Evolutionary conservation across 2,329 filamentous ascomycete species (phyloP).

Genomic region (Epichloe bromicola): DNA sequence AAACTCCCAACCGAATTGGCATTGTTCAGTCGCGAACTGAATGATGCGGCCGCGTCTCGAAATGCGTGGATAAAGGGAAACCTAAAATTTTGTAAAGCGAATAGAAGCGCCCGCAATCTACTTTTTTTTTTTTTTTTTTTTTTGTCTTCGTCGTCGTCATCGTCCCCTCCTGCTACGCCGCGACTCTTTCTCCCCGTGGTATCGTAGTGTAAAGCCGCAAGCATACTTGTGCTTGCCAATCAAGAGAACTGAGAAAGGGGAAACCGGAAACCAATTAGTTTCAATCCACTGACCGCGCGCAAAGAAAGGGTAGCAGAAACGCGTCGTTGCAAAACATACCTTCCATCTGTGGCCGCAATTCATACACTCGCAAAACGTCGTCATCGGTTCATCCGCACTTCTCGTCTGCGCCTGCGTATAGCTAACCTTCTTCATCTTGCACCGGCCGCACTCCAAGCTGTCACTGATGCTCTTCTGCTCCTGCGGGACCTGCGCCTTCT

Average conservation of each 20-base stretch:
- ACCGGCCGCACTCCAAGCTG: slow-evolving; percentile 80
- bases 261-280: neutral
- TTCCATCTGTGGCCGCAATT: slow-evolving; percentile 61
- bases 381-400: slow-evolving; percentile 88
- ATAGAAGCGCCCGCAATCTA: neutral
- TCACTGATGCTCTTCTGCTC: slow-evolving; percentile 82
- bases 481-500: slow-evolving; percentile 88
- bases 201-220: neutral
- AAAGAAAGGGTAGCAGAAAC: too few species aligned
- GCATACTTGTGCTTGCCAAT: neutral
- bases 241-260: neutral
- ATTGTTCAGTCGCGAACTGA: too few species aligned
- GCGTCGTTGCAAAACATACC: slow-evolving; percentile 29
- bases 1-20: too few species aligned
- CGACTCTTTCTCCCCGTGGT: neutral
- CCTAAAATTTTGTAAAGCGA: neutral
- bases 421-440: slow-evolving; percentile 84
- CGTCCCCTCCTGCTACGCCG: neutral
- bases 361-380: slow-evolving; percentile 61
- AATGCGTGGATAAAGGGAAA: neutral
- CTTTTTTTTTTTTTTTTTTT: neutral
- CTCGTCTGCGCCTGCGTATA: slow-evolving; percentile 95
- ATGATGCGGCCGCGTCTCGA: too few species aligned
- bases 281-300: neutral
- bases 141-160: neutral